phyloP scores from a whole-genome alignment of 305 asterid species.

The Rubia tinctorum region DNA sequence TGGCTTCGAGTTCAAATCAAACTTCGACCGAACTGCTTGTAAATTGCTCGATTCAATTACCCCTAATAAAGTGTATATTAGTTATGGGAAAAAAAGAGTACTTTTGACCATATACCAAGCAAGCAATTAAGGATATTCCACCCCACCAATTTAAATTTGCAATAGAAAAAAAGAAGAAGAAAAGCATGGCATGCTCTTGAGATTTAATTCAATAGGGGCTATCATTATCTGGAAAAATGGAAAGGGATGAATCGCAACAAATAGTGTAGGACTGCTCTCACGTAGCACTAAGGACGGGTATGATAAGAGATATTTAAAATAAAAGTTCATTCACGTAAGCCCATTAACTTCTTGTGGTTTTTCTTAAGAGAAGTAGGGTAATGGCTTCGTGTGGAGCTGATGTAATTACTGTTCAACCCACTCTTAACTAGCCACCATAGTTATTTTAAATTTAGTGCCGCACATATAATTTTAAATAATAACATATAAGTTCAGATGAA shows the following conservation, averaged over 20 bases:
- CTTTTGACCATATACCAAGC: neutral
- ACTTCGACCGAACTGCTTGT: too few relatives aligned
- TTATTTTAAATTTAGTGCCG: neutral
- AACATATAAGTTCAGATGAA: too few relatives aligned
- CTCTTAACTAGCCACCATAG: neutral
- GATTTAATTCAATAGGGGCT: neutral
- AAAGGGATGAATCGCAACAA: conserved; percentile 20
- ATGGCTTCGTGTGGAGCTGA: neutral
- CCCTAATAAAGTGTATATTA: too few relatives aligned
- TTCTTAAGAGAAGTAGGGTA: neutral
- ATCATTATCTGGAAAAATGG: conserved; percentile 7
- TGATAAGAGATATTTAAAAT: conserved; percentile 23
- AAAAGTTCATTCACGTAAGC: conserved; percentile 15
- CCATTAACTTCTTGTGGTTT: conserved; percentile 3
- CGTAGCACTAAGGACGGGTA: conserved; percentile 15
- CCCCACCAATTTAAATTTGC: neutral
- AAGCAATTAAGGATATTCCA: neutral
- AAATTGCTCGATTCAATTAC: too few relatives aligned
- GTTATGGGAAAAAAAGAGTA: too few relatives aligned
- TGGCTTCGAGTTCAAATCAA: too few relatives aligned
- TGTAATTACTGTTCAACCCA: conserved; percentile 7
- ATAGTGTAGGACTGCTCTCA: too few relatives aligned
- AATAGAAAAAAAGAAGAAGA: neutral
- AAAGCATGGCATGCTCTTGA: neutral
- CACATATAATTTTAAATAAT: too few relatives aligned